A percentile compares a stretch with the other conserved stretches of the same genome.
Evolutionary conservation across 306 rosid genomes (phyloP).

Genomic region (Glycine tomentella): DNA sequence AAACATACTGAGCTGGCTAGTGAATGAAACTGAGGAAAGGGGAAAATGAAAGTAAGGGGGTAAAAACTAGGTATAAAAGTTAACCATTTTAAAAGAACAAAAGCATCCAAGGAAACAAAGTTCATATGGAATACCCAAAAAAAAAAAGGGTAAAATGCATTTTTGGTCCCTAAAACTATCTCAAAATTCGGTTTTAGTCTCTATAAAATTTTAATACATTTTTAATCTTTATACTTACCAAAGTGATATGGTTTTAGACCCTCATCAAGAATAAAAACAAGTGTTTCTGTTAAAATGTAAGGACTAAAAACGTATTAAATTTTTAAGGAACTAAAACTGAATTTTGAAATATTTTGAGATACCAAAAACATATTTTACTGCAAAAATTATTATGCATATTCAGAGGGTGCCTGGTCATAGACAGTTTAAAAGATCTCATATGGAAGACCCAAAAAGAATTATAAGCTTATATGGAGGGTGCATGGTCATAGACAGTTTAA

Average conservation of each 20-base stretch:
- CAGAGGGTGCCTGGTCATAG: neutral
- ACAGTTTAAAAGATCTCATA: slow-evolving; percentile 6
- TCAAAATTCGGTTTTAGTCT: neutral
- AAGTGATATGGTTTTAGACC: neutral
- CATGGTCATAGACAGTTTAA: slow-evolving; percentile 2
- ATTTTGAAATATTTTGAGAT: neutral
- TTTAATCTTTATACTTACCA: neutral
- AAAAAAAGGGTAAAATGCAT: neutral
- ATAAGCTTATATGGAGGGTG: slow-evolving; percentile 17
- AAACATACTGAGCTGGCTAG: slow-evolving; percentile 53
- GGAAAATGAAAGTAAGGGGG: neutral
- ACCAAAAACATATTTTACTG: neutral
- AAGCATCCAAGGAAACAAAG: slow-evolving; percentile 41
- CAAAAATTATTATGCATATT: neutral
- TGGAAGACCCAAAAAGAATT: neutral
- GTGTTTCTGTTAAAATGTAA: neutral
- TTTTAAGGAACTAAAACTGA: neutral
- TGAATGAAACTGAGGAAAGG: slow-evolving; percentile 30
- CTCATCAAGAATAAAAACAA: neutral
- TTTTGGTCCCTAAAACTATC: slow-evolving; percentile 6
- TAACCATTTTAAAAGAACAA: neutral
- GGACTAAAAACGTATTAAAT: neutral
- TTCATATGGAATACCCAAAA: slow-evolving; percentile 2
- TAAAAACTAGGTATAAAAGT: slow-evolving; percentile 12
- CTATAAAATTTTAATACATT: neutral